A percentile compares a stretch with the other conserved stretches of the same genome.
Conservation (phyloP, 2,329 filamentous ascomycete genomes). For the Aaosphaeria arxii region DNA sequence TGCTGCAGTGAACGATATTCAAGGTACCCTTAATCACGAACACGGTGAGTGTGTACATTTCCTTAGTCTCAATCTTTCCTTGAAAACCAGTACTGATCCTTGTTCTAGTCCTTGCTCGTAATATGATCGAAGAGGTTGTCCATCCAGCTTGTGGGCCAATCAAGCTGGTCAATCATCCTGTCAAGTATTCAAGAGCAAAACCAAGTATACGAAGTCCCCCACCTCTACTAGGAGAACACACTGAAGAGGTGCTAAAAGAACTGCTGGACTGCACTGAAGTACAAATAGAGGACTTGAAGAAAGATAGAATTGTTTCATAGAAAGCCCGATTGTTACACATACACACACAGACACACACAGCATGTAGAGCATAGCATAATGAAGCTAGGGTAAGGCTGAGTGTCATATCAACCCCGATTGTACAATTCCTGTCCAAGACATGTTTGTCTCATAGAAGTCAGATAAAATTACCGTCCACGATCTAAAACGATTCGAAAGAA, state of each 20-base stretch:
- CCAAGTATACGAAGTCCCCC: constrained; percentile 74
- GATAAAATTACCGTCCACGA: no score
- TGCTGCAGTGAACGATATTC: constrained; percentile 88
- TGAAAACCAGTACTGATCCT: not conserved
- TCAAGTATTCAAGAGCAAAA: constrained; percentile 84
- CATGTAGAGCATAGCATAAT: no score
- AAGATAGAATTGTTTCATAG: constrained; percentile 15
- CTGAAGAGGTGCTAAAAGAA: constrained; percentile 30
- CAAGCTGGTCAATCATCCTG: constrained; percentile 86
- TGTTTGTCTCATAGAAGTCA: no score
- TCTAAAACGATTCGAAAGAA: no score
- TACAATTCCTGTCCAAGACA: no score
- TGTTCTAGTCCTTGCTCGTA: constrained; percentile 60
- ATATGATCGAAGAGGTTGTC: constrained; percentile 85
- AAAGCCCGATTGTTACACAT: not conserved
- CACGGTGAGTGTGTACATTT: constrained; percentile 62
- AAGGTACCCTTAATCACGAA: constrained; percentile 75
- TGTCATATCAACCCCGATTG: no score
- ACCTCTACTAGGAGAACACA: constrained; percentile 64
- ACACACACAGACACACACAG: not conserved
- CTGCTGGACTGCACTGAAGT: constrained; percentile 22
- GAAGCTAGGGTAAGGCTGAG: no score
- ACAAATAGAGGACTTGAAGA: constrained; percentile 19
- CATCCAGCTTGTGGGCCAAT: constrained; percentile 80
- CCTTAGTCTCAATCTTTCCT: constrained; percentile 1